These are phyloP conservation scores for Septoria linicola DNA, from an alignment of 2,329 filamentous ascomycete species.

Conservation along the genomic window DNA sequence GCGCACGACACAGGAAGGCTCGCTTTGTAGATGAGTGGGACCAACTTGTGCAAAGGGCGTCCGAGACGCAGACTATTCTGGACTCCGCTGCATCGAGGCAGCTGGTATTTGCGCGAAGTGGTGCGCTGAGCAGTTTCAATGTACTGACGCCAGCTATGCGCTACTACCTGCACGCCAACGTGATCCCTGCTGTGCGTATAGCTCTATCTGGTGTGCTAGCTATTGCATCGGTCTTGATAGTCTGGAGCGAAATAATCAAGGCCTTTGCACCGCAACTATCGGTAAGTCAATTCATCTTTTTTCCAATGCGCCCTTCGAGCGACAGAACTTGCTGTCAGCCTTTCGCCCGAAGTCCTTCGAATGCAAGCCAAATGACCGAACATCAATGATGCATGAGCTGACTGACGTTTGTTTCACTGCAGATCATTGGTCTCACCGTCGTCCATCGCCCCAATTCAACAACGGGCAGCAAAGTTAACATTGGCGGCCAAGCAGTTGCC, in stretches of 20 bases:
- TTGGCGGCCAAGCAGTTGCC: conserved; percentile 81
- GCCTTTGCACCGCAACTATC: conserved; percentile 75
- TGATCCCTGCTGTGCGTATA: conserved; percentile 68
- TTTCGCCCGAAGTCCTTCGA: no score
- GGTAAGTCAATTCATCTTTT: neutral
- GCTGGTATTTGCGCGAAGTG: conserved; percentile 66
- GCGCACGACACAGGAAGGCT: conserved; percentile 78
- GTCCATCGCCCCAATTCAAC: conserved; percentile 70
- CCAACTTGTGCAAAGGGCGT: conserved; percentile 69
- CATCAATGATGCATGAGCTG: no score
- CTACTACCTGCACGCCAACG: conserved; percentile 71
- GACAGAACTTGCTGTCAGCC: no score
- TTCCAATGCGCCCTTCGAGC: no score
- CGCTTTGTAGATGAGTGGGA: conserved; percentile 87
- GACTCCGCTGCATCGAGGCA: conserved; percentile 78
- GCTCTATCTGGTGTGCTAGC: conserved; percentile 66
- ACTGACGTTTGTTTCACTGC: conserved; percentile 22
- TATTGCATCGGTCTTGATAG: conserved; percentile 74
- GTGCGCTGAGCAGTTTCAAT: neutral
- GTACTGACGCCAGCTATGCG: conserved; percentile 76
- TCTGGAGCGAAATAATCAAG: conserved; percentile 93
- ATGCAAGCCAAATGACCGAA: no score
- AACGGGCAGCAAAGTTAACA: conserved; percentile 69
- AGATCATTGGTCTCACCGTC: conserved; percentile 62
- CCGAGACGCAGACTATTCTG: conserved; percentile 74